Evolutionary conservation across 1,284 basidiomycete genomes (phyloP), one percentile per base, ranked within the genome.

Genomic region (Ustilago trichophora): DNA sequence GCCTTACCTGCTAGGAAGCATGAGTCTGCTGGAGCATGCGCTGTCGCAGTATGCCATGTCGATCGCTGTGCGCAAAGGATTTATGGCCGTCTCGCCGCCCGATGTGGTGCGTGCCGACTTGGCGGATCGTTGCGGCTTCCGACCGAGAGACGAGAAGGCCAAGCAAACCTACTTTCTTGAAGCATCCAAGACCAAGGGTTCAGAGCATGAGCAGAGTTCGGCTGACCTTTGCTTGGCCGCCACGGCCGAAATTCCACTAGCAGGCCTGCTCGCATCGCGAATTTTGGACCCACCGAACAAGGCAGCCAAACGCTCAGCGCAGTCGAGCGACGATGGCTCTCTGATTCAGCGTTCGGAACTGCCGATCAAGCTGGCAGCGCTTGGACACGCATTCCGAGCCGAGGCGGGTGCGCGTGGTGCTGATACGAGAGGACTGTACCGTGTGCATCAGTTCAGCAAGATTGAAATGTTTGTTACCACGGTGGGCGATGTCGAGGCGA

Each of bases 381-480:
- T 96, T 15, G 94, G 94, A 0, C 89, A 88, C 50, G 91, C 96
- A 4, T 99, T 97, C 84, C 87, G 96, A 35, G 91, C 95, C 8
- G 96, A 99, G 82, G 94, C 94, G 6, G 96, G 96, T 8, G 91
- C 94, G 3, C 85, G 93, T 19, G 94, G 94, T 1, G 85, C 88
- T 3, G 94, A 97, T 72, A 94, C 92, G 1, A 87, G 92, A 38
- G 96, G 96, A 0, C 83, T 99, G 22, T 99, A 97, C 80, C 87
- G 96, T 19, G 92, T 99, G 9, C 96, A 99, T 80, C 95, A 98
- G 82, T 99, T 98, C 81, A 90, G 90, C 12, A 99, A 99, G 82
- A 88, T 97, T 24, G 79, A 81, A 38, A 62, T 81, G 72, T 78
- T 78, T 42, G 77, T 75, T 26, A 75, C 74, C 26, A 72, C 72